Evolutionary conservation across 169 alveolate species (phyloP), one percentile per base, ranked within the genome.

Genomic region (Theileria parva): DNA sequence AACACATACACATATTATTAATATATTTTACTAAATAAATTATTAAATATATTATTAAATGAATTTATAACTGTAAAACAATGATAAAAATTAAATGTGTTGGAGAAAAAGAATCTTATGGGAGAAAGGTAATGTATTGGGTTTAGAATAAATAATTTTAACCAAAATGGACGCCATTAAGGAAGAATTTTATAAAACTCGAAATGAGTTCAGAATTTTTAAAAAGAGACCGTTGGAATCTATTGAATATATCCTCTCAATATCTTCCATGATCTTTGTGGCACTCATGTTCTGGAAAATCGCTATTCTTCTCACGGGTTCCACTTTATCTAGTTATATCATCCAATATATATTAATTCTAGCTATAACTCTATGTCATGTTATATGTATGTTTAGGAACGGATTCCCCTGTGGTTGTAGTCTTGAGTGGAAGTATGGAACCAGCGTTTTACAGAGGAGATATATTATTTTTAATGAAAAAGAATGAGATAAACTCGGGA

Each of bases 341-440:
- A 17, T 5, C 8, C 13, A 9, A 55, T 34, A 30, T 28, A 11
- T 0, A 39, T 25, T 6, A 13, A n/a, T 23, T 69, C 28, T 3
- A 28, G n/a, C 30, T 19, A 9, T 21, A 13, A n/a, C n/a, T n/a
- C n/a, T n/a, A n/a, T n/a, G n/a, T n/a, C n/a, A n/a, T n/a, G n/a
- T n/a, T n/a, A 23, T n/a, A 39, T 44, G 51, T n/a, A 53, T 64
- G 39, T 30, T 64, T 94, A 79, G 88, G 89, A 15, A 91, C 96
- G 34, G 98, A 96, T 61, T 86, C 95, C 19, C 98, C 98, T 21
- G 93, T 96, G 17, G 98, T 96, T 27, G 98, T 96, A n/a, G 98
- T 96, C 8, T 87, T 96, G 32, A 93, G 94, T 68, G 98, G 97
- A 19, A 91, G 96, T 74, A 96, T 96, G 98, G 98, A 94, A 75